Conservation (phyloP, 2,329 filamentous ascomycete species). For the Hortaea werneckii region DNA sequence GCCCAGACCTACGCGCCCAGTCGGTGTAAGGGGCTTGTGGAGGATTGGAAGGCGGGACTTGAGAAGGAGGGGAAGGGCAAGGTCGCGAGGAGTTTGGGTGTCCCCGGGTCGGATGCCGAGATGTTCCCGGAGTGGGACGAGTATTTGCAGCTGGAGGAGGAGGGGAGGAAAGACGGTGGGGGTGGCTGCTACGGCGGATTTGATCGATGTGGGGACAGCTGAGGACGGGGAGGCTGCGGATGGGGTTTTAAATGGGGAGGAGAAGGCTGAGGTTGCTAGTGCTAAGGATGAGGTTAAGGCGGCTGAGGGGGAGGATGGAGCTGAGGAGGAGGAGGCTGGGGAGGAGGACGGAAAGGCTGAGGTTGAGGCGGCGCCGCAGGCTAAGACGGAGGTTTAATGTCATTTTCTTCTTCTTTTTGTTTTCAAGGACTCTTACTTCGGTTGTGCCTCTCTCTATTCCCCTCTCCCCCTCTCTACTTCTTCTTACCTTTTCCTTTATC, state of each 20-base stretch:
- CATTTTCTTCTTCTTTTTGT: no score
- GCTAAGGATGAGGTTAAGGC: not conserved
- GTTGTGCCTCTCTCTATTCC: no score
- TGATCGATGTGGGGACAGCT: not conserved
- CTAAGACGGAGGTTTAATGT: not conserved
- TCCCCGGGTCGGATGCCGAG: conserved; percentile 56
- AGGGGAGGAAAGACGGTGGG: conserved; percentile 40
- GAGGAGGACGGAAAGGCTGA: not conserved
- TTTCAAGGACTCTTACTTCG: no score
- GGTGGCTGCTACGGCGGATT: conserved; percentile 4
- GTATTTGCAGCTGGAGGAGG: conserved; percentile 69
- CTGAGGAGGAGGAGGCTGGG: not conserved
- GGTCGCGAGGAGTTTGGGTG: conserved; percentile 71
- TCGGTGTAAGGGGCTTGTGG: conserved; percentile 54
- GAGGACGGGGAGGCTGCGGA: not conserved
- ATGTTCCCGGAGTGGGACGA: conserved; percentile 96
- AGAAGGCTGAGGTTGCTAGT: not conserved
- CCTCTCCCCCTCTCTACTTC: no score
- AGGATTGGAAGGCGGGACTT: conserved; percentile 70
- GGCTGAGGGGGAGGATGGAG: not conserved
- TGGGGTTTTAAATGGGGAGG: not conserved
- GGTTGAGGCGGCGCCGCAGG: not conserved
- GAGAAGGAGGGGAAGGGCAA: conserved; percentile 80
- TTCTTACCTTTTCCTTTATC: no score
- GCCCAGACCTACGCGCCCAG: conserved; percentile 93